Base-by-base conservation (phyloP, 495 filamentous ascomycete species). In the Lasiosphaeria ovina region DNA sequence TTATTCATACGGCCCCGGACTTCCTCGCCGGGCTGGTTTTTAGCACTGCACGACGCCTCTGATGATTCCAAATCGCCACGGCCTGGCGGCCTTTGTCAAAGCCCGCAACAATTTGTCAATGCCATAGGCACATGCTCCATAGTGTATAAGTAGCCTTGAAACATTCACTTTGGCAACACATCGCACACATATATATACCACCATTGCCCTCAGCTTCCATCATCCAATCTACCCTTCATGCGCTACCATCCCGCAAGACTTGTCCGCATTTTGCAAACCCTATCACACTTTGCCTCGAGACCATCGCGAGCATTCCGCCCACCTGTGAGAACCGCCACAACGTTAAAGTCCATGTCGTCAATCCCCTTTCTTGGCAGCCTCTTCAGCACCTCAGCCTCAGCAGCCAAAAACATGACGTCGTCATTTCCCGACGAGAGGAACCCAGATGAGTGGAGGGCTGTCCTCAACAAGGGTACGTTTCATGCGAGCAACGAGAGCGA, bases 381-480 rank as follows among this genome's bases (percentile, higher is more conserved):
- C n/a, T 96, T 97, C 77, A 81, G 86, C 60, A 79, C 76, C 47
- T 86, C 83, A 42, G 81, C 78, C 35, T 72, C 78, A 10, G 65
- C 72, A 34, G 60, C 74, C 57, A 66, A 73, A 69, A 87, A 82
- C 53, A 94, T 91, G 85, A 55, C 65, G 35, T 55, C 51, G 36
- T 86, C 88, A 36, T 90, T 86, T 66, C 92, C 93, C 6, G 84
- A 92, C 54, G 75, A 95, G 76, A 90, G 91, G 74, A 85, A 76
- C 44, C 79, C 89, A 24, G 85, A 89, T 33, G 90, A 97, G 77
- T 98, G 94, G 94, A 88, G 86, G 61, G 88, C 93, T 10, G 82
- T 95, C 36, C 76, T 98, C 35, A 89, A 71, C 61, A 87, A 83
- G 65, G 91, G 91, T 93, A 74, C 51, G 68, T 64, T 5, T 7